phyloP scores from a whole-genome alignment of 306 rosid species.

The Herpetospermum pedunculosum region DNA sequence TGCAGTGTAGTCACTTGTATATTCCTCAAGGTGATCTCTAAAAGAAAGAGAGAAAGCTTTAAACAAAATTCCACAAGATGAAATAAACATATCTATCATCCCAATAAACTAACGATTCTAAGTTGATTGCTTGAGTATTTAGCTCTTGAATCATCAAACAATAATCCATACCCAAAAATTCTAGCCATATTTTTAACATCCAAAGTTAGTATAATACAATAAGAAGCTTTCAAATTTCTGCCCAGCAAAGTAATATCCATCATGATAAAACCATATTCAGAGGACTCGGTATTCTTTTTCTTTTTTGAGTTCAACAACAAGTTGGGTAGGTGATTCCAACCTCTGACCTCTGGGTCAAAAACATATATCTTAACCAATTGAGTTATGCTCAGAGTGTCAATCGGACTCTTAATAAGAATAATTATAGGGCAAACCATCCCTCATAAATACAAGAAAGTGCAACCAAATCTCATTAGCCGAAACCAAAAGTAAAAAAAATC shows the following conservation, averaged over 20 bases:
- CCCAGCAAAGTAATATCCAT: neutral
- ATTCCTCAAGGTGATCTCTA: slow-evolving; percentile 90
- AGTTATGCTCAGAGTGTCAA: too few species aligned
- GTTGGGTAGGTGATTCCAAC: too few species aligned
- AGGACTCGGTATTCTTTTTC: too few species aligned
- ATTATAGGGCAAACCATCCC: neutral
- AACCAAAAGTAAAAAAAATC: neutral
- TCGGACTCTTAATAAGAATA: too few species aligned
- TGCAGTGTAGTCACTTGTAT: slow-evolving; percentile 97
- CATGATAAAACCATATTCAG: neutral
- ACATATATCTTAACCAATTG: too few species aligned
- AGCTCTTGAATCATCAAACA: neutral
- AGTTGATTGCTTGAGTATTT: neutral
- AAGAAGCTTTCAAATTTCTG: neutral
- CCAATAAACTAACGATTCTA: neutral
- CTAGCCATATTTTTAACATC: neutral
- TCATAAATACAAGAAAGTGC: neutral
- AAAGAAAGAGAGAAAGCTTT: neutral
- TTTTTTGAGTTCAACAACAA: too few species aligned
- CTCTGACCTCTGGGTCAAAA: too few species aligned
- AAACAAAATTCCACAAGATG: neutral
- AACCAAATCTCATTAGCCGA: neutral
- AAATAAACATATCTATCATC: neutral
- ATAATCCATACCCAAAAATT: neutral
- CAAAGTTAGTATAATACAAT: too few species aligned